These are phyloP conservation scores for Tetrahymena malaccensis DNA, from an alignment of 73 alveolate genomes.

Conservation along the genomic window DNA sequence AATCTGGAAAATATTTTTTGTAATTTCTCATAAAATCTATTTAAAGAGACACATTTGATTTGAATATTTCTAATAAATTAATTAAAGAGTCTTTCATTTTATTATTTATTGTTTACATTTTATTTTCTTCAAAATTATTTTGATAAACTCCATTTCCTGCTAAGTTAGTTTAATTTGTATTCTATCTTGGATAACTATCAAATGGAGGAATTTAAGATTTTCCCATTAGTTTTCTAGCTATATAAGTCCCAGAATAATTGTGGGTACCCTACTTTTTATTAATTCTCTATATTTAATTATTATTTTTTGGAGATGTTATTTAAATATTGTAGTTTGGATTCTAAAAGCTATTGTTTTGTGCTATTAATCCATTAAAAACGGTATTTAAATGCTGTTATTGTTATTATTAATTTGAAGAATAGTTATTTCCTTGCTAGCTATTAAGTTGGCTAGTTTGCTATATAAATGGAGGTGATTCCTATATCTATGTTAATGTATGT, in stretches of 20 bases:
- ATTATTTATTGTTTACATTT: background rate
- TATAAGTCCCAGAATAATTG: background rate
- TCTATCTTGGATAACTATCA: background rate
- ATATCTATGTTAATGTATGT: background rate
- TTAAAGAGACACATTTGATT: background rate
- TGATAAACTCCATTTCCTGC: background rate
- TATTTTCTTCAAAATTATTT: background rate
- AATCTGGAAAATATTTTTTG: background rate
- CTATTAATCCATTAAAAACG: background rate
- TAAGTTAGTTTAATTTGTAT: background rate
- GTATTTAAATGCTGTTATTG: too few species aligned
- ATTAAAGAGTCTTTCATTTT: background rate
- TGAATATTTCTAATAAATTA: background rate
- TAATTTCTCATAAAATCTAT: background rate
- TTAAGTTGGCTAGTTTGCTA: background rate
- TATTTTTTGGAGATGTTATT: background rate
- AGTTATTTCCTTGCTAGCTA: background rate
- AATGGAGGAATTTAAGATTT: background rate
- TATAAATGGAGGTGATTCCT: background rate
- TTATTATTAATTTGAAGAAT: too few species aligned
- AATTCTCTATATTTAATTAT: background rate
- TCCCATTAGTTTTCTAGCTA: background rate
- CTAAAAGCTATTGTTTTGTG: background rate
- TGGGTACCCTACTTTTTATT: background rate
- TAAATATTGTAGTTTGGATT: background rate